Conservation (phyloP, 2,329 filamentous ascomycete genomes). For the Sphaerostilbella broomeana region DNA sequence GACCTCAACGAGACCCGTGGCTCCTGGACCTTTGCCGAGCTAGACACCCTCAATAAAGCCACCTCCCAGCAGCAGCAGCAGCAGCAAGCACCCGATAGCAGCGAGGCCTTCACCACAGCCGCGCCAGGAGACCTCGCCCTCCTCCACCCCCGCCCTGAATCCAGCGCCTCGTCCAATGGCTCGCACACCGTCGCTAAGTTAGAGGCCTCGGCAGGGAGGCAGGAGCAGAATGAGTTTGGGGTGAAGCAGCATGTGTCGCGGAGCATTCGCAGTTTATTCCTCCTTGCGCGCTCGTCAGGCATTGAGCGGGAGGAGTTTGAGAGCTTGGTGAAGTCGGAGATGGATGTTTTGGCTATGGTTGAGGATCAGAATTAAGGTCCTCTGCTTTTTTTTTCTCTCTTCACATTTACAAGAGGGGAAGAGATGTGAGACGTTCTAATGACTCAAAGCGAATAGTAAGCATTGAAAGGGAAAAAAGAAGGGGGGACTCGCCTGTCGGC, state of each 20-base stretch:
- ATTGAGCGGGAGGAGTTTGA: slow-evolving; percentile 73
- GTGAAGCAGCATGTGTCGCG: slow-evolving; percentile 74
- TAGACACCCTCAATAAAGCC: slow-evolving; percentile 27
- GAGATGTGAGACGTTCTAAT: not conserved
- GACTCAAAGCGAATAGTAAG: not conserved
- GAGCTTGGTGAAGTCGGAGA: slow-evolving; percentile 61
- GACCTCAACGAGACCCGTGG: slow-evolving; percentile 26
- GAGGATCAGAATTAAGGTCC: slow-evolving; percentile 44
- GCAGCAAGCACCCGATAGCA: not conserved
- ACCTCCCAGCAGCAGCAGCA: not conserved
- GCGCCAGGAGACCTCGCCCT: slow-evolving; percentile 32
- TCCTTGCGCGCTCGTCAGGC: slow-evolving; percentile 62
- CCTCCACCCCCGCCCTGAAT: slow-evolving; percentile 51
- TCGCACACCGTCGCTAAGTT: slow-evolving; percentile 55
- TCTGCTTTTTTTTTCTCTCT: slow-evolving; percentile 5
- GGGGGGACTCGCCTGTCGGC: too few relatives aligned
- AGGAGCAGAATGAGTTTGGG: slow-evolving; percentile 61
- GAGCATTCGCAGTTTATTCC: slow-evolving; percentile 69
- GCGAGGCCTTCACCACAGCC: not conserved
- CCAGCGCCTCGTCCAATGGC: slow-evolving; percentile 50
- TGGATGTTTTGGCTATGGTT: slow-evolving; percentile 63
- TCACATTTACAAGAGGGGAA: not conserved
- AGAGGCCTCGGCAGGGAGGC: slow-evolving; percentile 48
- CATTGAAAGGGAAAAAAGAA: not conserved
- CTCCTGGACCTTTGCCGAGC: slow-evolving; percentile 37